phyloP scores from a whole-genome alignment of 257 asterid species.

The Petunia axillaris region DNA sequence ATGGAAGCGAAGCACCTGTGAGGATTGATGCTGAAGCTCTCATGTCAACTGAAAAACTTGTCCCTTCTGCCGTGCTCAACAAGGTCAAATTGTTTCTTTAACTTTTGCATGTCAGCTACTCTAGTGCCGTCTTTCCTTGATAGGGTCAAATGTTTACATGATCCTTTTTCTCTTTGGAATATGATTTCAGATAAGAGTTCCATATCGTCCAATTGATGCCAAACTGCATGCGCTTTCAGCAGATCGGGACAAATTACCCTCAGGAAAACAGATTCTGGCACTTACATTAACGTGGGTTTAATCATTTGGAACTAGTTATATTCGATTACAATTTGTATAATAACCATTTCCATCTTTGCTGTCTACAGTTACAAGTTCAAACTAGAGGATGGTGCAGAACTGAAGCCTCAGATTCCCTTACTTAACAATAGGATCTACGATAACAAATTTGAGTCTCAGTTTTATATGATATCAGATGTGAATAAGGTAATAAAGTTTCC shows the following conservation, averaged over 20 bases:
- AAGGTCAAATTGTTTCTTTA: slow-evolving; percentile 54
- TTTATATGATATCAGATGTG: slow-evolving; percentile 92
- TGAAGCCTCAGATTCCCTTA: slow-evolving; percentile 86
- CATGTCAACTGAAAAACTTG: slow-evolving; percentile 82
- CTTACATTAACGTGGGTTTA: slow-evolving; percentile 75
- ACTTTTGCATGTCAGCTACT: background rate
- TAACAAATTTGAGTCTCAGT: slow-evolving; percentile 94
- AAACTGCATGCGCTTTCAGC: slow-evolving; percentile 78
- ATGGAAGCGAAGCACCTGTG: slow-evolving; percentile 94
- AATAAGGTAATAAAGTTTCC: slow-evolving; percentile 69
- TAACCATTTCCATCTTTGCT: slow-evolving; percentile 35
- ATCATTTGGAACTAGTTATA: background rate
- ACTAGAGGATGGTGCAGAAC: slow-evolving; percentile 81
- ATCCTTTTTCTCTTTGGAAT: slow-evolving; percentile 10
- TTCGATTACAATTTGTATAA: background rate
- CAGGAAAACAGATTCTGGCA: slow-evolving; percentile 86
- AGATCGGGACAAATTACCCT: slow-evolving; percentile 89
- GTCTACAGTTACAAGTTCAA: slow-evolving; percentile 86
- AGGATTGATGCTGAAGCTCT: slow-evolving; percentile 86
- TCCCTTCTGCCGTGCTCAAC: slow-evolving; percentile 80
- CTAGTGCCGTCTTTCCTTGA: background rate
- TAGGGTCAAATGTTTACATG: background rate
- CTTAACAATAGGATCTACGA: slow-evolving; percentile 96
- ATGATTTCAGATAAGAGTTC: slow-evolving; percentile 72
- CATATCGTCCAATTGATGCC: slow-evolving; percentile 85